Evolutionary conservation across 768 basidiomycete genomes (phyloP), one percentile per base, ranked within the genome.

Genomic region (Tephrocybe sp.): DNA sequence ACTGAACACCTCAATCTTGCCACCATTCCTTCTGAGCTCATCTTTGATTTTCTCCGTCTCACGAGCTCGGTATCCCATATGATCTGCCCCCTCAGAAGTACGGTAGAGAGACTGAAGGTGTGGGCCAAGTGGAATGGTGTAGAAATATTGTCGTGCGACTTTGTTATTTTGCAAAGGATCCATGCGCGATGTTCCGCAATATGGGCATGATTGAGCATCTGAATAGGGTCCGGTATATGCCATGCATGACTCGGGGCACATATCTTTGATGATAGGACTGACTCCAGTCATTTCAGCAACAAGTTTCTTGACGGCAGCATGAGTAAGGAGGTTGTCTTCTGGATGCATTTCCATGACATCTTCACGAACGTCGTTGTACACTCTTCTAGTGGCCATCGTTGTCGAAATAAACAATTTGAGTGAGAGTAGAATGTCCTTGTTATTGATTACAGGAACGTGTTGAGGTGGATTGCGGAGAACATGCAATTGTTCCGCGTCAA

Each of bases 81-180:
- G n/a, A 0, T 34, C 3, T 0, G 73, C 67, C 34, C 62, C 57
- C 13, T 60, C 50, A 3, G 45, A 52, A 2, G 45, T 54, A 0
- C 64, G 31, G n/a, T 57, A 61, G 1, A 70, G 40, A 0, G 72
- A 68, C 42, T 79, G 78, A 0, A 78, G 51, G 22, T 71, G 68
- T 0, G 73, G 73, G 1, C 74, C 74, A 12, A 78, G 19, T 0
- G 68, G 72, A 2, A 80, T 66, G 0, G 74, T 78, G 0, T 48
- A 51, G 43, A 73, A 73, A 4, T 63, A 54, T 6, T 67, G 61
- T 0, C 56, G 59, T 0, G 70, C 53, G 1, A 45, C 22, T 18
- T 44, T 47, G 7, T 47, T 48, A 9, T 47, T 12, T 52, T 19
- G n/a, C 36, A 16, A 12, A 2, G 54, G 49, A 15, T 66, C 57